A percentile compares a stretch with the other conserved stretches of the same genome.
phyloP scores from a whole-genome alignment of 306 rosid genomes.

The Quercus mongolica region DNA sequence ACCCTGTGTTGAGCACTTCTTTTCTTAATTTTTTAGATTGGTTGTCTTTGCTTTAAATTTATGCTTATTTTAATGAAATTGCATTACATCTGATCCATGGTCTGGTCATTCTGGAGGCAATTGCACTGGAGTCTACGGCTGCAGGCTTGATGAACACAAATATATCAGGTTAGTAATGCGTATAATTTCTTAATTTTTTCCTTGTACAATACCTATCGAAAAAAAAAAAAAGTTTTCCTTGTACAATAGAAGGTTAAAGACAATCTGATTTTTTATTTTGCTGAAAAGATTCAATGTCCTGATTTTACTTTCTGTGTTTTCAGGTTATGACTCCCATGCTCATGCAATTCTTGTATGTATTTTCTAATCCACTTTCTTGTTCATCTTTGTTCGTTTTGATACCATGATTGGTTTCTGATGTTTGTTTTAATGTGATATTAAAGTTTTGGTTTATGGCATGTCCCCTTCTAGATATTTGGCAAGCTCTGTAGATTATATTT shows the following conservation, averaged over 20 bases:
- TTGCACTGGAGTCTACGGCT: slow-evolving; percentile 55
- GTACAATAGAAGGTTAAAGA: background rate
- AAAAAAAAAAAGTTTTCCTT: background rate
- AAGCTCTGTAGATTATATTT: background rate
- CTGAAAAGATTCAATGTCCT: background rate
- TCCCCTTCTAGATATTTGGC: background rate
- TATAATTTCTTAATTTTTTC: background rate
- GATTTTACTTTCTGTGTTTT: slow-evolving; percentile 2
- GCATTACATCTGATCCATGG: slow-evolving; percentile 84
- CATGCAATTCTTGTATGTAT: slow-evolving; percentile 35
- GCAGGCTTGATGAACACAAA: slow-evolving; percentile 35
- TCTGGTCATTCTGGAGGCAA: slow-evolving; percentile 64
- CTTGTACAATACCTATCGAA: background rate
- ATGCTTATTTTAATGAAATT: slow-evolving; percentile 57
- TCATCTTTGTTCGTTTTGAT: background rate
- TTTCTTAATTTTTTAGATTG: slow-evolving; percentile 1
- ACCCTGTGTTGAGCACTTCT: background rate
- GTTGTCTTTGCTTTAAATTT: slow-evolving; percentile 12
- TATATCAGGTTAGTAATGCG: slow-evolving; percentile 49
- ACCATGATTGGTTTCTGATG: background rate
- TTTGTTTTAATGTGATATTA: background rate
- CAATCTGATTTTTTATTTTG: background rate
- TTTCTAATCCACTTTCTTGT: slow-evolving; percentile 1
- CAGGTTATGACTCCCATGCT: slow-evolving; percentile 30
- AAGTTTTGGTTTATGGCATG: no score